Evolutionary conservation across 495 filamentous ascomycete genomes (phyloP).

Genomic region (Penicillium paradoxum): DNA sequence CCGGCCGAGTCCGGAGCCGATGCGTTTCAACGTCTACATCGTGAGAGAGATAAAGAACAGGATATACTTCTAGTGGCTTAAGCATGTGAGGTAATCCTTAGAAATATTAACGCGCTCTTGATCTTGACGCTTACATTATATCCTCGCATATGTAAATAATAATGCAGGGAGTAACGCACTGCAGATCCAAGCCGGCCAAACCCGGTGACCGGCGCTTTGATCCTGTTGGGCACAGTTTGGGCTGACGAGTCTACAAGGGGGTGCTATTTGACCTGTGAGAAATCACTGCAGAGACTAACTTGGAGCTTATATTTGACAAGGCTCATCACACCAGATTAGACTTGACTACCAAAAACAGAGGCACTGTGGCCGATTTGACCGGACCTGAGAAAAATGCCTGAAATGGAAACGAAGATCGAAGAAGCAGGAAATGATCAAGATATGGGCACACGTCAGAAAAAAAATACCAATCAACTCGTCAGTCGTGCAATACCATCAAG

Average conservation of each 20-base stretch:
- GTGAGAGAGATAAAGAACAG: neutral
- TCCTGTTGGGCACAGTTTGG: constrained; percentile 16
- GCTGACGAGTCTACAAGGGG: neutral
- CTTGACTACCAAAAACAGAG: neutral
- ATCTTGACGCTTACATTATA: neutral
- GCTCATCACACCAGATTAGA: neutral
- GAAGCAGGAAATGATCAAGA: neutral
- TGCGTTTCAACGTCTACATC: neutral
- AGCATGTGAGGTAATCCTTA: neutral
- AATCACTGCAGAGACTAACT: neutral
- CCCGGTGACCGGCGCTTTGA: constrained; percentile 22
- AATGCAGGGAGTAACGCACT: constrained; percentile 15
- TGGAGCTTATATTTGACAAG: neutral
- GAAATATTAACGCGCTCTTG: neutral
- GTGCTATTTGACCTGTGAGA: neutral
- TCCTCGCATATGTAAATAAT: constrained; percentile 10
- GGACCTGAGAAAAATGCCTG: no score
- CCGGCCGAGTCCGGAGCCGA: neutral
- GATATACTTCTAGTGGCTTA: neutral
- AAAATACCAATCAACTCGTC: constrained; percentile 13
- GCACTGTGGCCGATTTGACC: neutral
- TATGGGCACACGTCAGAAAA: constrained; percentile 3
- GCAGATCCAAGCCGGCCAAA: constrained; percentile 16
- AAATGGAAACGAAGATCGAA: neutral
- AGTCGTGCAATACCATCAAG: constrained; percentile 6